Evolutionary conservation across 169 alveolate genomes (phyloP).

Genomic region (Cardiosporidium cionae): DNA sequence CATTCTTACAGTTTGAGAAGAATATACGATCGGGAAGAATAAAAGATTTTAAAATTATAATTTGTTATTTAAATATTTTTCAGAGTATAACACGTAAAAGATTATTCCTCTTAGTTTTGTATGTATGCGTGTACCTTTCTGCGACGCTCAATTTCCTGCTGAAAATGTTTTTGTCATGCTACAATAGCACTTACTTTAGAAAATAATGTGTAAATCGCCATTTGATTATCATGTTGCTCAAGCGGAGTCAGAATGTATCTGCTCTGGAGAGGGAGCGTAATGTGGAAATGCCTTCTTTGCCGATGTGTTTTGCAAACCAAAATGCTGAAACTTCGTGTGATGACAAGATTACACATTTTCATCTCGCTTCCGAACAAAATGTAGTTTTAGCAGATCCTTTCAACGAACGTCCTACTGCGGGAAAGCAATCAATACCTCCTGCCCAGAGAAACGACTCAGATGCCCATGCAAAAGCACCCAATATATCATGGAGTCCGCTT

Average conservation of each 20-base stretch:
- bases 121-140: too few species aligned
- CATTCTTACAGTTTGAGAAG: too few species aligned
- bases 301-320: conserved; percentile 2
- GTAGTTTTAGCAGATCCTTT: neutral
- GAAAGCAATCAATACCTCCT: neutral
- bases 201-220: too few species aligned
- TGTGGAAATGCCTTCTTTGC: neutral
- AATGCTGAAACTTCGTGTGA: neutral
- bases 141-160: too few species aligned
- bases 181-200: too few species aligned
- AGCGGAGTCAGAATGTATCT: neutral
- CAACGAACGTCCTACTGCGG: neutral
- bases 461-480: neutral
- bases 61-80: too few species aligned
- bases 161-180: too few species aligned
- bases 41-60: too few species aligned
- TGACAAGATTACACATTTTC: neutral
- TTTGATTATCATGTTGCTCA: conserved; percentile 5
- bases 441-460: neutral
- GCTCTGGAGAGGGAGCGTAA: conserved; percentile 10
- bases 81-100: too few species aligned
- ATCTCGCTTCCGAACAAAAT: conserved; percentile 4
- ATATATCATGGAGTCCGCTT: neutral
- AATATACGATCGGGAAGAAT: too few species aligned
- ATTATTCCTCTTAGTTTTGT: too few species aligned